Evolutionary conservation across 495 filamentous ascomycete species (phyloP), one percentile per base, ranked within the genome.

Genomic region (Neurospora africana): DNA sequence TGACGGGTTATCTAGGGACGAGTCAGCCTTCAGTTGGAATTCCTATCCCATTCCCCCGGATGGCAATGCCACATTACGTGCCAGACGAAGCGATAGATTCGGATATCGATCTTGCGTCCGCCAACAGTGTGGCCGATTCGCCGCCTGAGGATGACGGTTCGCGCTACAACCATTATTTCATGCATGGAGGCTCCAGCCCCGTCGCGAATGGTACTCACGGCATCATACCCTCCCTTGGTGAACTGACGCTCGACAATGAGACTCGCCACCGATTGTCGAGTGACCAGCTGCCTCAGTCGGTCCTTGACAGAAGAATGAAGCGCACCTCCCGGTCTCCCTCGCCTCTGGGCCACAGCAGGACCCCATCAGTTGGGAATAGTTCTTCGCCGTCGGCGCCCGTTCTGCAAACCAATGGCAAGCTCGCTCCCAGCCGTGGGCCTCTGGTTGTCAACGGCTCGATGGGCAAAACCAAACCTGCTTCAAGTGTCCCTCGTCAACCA

Each of bases 271-370:
- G 85, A 35, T 71, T 84, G 37, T 86, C 84, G 5, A 84, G 83
- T 17, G 86, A 87, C 69, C 84, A 87, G 61, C 71, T 84, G 13
- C 83, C 84, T 10, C 84, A 85, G 75, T 79, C 82, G 37, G 81
- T 87, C 10, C 80, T 87, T 13, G 84, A 88, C 70, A 76, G 83
- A 36, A 79, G 82, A 65, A 84, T 86, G 69, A 84, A 81, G 76
- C 79, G 85, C 39, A 83, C 81, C 15, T 87, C 86, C 23, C 81
- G 86, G 27, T 87, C 86, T n/a, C 85, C 86, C 9, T 88, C 86
- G 0, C 86, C 86, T 4, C 77, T 84, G 40, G 83, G 82, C 7
- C 85, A 86, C 75, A 78, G 80, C 44, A 80, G 84, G 68, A 82
- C 80, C 30, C 80, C 82, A 44, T 84, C 86, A 5, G 76, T 79